Conservation (phyloP, 2,329 filamentous ascomycete species). For the Dichotomopilus funicola region DNA sequence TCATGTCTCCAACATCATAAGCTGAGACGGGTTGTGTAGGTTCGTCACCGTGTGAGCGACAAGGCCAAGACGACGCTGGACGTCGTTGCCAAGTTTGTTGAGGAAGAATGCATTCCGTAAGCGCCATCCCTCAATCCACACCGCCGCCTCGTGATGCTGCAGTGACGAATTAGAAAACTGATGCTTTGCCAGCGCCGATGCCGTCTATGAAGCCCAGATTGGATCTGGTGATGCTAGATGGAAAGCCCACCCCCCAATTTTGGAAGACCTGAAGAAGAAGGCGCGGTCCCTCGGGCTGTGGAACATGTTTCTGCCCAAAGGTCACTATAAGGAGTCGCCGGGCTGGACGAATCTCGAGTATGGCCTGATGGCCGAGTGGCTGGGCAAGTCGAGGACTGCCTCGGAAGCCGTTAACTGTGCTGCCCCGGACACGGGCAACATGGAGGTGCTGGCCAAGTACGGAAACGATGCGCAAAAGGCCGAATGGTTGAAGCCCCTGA, state of each 20-base stretch:
- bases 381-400: conserved; percentile 78
- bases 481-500: conserved; percentile 72
- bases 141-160: background rate
- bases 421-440: conserved; percentile 89
- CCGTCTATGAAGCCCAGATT: conserved; percentile 72
- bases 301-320: conserved; percentile 97
- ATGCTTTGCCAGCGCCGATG: conserved; percentile 56
- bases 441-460: conserved; percentile 92
- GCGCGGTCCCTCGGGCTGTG: conserved; percentile 80
- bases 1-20: background rate
- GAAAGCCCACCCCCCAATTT: conserved; percentile 68
- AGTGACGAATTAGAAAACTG: background rate
- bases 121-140: conserved; percentile 20
- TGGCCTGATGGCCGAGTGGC: conserved; percentile 91
- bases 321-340: conserved; percentile 90
- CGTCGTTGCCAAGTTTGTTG: conserved; percentile 88
- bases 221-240: conserved; percentile 72
- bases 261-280: conserved; percentile 84
- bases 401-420: conserved; percentile 87
- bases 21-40: conserved; percentile 20
- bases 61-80: conserved; percentile 79
- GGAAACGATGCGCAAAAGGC: conserved; percentile 79
- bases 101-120: conserved; percentile 85
- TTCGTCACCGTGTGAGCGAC: conserved; percentile 63
- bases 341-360: conserved; percentile 96